Percentiles rank a stretch among this genome's conserved stretches.
Conservation (phyloP, 1,284 basidiomycete genomes). For the Mycosarcoma mackinlayi region DNA sequence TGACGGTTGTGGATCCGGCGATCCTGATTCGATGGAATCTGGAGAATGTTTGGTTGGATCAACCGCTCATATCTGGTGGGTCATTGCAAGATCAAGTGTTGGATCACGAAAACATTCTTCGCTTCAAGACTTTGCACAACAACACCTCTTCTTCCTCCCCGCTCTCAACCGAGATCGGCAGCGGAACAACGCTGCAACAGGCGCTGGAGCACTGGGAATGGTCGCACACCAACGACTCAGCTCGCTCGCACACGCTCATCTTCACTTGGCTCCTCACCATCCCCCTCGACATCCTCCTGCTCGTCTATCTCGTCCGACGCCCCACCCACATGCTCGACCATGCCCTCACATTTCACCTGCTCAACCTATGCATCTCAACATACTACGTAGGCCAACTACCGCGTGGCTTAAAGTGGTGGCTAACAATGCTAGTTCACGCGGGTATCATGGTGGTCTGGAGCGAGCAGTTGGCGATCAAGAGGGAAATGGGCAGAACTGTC, state of each 20-base stretch:
- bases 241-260: constrained; percentile 16
- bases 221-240: constrained; percentile 66
- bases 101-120: constrained; percentile 25
- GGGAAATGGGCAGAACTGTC: constrained; percentile 77
- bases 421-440: constrained; percentile 77
- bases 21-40: constrained; percentile 29
- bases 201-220: constrained; percentile 71
- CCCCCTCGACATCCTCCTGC: constrained; percentile 75
- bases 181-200: constrained; percentile 70
- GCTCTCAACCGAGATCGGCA: neutral
- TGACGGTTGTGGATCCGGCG: constrained; percentile 6
- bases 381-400: constrained; percentile 90
- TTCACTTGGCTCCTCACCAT: constrained; percentile 29
- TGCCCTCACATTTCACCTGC: constrained; percentile 85
- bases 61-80: neutral
- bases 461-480: constrained; percentile 87
- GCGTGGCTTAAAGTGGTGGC: constrained; percentile 71
- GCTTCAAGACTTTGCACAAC: constrained; percentile 26
- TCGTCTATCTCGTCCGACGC: constrained; percentile 86
- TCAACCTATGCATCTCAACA: constrained; percentile 88
- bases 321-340: constrained; percentile 96
- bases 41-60: constrained; percentile 68
- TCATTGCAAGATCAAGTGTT: constrained; percentile 6
- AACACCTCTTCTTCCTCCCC: constrained; percentile 5
- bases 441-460: constrained; percentile 81